Evolutionary conservation across 768 basidiomycete genomes (phyloP).

Genomic region (Boletus sp.): DNA sequence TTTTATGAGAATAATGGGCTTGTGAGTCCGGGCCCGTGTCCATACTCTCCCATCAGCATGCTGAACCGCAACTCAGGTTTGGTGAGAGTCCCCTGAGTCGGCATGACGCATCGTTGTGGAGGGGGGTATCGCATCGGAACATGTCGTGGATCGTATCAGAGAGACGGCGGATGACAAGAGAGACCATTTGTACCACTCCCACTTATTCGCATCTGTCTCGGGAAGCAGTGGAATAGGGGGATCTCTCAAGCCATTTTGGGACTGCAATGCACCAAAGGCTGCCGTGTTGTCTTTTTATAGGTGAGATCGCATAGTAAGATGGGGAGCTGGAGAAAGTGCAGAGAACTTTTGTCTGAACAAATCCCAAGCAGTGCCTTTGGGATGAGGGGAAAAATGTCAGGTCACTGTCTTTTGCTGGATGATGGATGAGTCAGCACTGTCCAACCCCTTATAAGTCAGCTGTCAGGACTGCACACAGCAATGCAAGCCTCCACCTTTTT

Average conservation of each 20-base stretch:
- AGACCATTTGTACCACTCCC: constrained; percentile 20
- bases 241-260: constrained; percentile 16
- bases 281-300: constrained; percentile 21
- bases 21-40: too few relatives aligned
- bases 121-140: not conserved
- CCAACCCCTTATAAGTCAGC: too few relatives aligned
- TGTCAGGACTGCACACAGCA: too few relatives aligned
- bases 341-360: not conserved
- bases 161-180: constrained; percentile 13
- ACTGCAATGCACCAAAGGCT: constrained; percentile 18
- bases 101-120: too few relatives aligned
- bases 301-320: not conserved
- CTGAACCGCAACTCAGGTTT: too few relatives aligned
- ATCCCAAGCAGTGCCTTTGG: too few relatives aligned
- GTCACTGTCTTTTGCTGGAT: too few relatives aligned
- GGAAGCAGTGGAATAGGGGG: not conserved
- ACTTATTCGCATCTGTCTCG: not conserved
- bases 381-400: too few relatives aligned
- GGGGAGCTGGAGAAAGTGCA: not conserved
- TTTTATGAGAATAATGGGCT: not conserved
- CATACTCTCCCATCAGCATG: too few relatives aligned
- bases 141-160: not conserved
- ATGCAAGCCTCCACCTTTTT: too few relatives aligned
- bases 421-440: too few relatives aligned
- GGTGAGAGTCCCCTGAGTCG: not conserved